Conservation (phyloP, 1,284 basidiomycete species). For the Sanghuangporus sanghuang region DNA sequence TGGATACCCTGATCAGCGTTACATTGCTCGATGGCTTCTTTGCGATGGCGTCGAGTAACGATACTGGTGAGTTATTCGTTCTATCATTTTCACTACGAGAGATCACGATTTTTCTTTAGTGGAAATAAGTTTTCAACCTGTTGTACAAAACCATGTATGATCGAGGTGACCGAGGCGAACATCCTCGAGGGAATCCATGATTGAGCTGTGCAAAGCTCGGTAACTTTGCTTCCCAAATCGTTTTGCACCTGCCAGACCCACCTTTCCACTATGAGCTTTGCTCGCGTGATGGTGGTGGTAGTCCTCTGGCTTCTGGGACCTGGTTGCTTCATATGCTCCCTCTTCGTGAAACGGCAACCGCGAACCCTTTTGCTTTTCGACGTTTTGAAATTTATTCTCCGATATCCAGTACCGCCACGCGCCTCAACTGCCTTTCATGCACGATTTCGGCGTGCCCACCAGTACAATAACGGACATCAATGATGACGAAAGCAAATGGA, state of each 20-base stretch:
- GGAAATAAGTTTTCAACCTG: no score
- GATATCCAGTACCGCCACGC: background rate
- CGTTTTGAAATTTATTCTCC: background rate
- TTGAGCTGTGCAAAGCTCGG: background rate
- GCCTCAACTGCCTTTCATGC: background rate
- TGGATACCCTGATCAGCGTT: no score
- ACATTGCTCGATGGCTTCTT: no score
- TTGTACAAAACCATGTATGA: no score
- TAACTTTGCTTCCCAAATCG: background rate
- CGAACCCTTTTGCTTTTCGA: background rate
- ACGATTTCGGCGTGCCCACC: background rate
- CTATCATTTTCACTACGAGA: no score
- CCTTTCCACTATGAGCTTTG: background rate
- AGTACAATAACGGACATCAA: background rate
- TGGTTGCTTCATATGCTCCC: background rate
- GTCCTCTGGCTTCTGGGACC: background rate
- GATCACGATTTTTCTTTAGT: no score
- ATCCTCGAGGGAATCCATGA: no score
- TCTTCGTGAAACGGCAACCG: background rate
- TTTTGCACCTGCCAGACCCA: background rate
- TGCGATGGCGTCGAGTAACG: no score
- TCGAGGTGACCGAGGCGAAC: no score
- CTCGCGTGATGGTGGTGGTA: background rate
- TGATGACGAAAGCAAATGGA: background rate
- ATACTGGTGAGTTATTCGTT: no score